Conservation (phyloP, 176 grass and related monocot genomes). For the Poa pratensis region DNA sequence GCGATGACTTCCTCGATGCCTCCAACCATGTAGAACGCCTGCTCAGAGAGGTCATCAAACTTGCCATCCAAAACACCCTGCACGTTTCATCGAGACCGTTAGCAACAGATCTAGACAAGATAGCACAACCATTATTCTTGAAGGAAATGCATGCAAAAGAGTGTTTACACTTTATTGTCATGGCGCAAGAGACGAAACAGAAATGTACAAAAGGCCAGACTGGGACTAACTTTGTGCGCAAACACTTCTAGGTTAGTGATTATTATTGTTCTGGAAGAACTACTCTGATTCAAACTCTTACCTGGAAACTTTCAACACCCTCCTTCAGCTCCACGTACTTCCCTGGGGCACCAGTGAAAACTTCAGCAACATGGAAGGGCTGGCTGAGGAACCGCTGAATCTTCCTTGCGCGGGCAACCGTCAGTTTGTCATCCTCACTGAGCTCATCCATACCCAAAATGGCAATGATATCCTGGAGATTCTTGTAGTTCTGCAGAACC, state of each 20-base stretch:
- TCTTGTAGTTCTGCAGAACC: slow-evolving; percentile 99
- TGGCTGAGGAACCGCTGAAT: slow-evolving; percentile 95
- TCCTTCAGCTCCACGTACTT: slow-evolving; percentile 97
- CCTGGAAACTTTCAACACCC: slow-evolving; percentile 88
- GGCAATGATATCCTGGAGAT: slow-evolving; percentile 99
- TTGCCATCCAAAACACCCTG: slow-evolving; percentile 96
- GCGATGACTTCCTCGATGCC: slow-evolving; percentile 95
- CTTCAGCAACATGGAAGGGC: slow-evolving; percentile 97
- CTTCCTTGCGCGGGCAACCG: slow-evolving; percentile 89
- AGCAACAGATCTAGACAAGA: too few species aligned
- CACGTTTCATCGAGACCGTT: not conserved
- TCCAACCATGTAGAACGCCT: slow-evolving; percentile 95
- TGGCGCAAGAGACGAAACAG: too few species aligned
- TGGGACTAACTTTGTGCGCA: too few species aligned
- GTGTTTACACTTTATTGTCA: too few species aligned
- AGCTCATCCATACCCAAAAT: slow-evolving; percentile 99
- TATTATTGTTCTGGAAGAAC: not conserved
- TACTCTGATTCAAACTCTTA: slow-evolving; percentile 32
- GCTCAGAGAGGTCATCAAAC: slow-evolving; percentile 85
- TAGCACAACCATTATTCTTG: too few species aligned
- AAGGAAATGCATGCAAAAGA: too few species aligned
- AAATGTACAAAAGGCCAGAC: too few species aligned
- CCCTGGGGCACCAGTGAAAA: slow-evolving; percentile 96
- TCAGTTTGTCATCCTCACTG: slow-evolving; percentile 94
- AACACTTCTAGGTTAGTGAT: not conserved